Evolutionary conservation across 306 rosid genomes (phyloP), one percentile per base, ranked within the genome.

Genomic region (Vicia villosa): DNA sequence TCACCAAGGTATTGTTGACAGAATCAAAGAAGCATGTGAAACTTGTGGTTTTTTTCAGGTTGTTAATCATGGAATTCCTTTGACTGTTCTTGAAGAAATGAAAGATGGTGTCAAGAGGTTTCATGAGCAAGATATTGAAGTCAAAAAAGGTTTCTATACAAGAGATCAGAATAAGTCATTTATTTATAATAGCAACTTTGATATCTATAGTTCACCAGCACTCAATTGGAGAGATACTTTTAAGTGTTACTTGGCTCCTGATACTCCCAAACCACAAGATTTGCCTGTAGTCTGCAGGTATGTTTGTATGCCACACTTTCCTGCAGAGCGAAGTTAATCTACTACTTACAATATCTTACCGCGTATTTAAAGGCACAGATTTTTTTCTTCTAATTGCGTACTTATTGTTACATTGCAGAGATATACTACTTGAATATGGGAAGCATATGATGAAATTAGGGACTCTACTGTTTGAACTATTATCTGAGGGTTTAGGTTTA

Each of bases 181-280:
- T 62, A 0, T 34, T 16, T 79, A 60, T 22, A 79, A 79, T 26
- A 61, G 79, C 46, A 79, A 79, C 11, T 79, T 68, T 65, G 85
- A 83, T 72, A 69, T 85, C 11, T 83, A 34, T 20, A 61, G 16
- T 13, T 34, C 83, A 20, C 47, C 66, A n/a, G 59, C 80, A 1
- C 70, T 86, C 37, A 72, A 63, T 66, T 88, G 88, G 90, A 85
- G 85, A 17, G 94, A 88, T 45, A 56, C 88, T 1, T 55, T 85
- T 58, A 6, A 4, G 1, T 71, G 75, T 56, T 4, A 2, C 0
- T 32, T 75, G 76, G 80, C 78, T 54, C 93, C 86, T 11, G 37
- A 74, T 68, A 76, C 86, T 42, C 85, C 82, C 6, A 83, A 76
- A 7, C 86, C 82, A 0, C 10, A 85, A 43, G 79, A 79, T 8